Conservation (phyloP, 257 asterid species). For the Fraxinus pennsylvanica region DNA sequence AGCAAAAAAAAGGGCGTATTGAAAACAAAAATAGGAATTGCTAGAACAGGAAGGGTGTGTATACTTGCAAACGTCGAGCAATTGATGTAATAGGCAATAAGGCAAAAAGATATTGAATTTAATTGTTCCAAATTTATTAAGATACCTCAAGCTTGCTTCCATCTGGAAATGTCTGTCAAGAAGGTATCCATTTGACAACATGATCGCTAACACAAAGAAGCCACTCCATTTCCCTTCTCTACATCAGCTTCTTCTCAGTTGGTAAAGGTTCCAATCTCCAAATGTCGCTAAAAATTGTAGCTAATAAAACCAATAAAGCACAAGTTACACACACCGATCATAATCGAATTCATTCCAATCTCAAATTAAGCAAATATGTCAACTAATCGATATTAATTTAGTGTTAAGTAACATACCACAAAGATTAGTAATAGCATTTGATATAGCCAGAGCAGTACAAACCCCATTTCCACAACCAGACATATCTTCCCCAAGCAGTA, state of each 20-base stretch:
- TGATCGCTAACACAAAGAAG: conserved; percentile 46
- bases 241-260: no score
- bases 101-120: no score
- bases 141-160: conserved; percentile 78
- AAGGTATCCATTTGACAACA: conserved; percentile 71
- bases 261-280: no score
- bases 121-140: background rate
- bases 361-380: background rate
- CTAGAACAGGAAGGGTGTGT: background rate
- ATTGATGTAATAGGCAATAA: no score
- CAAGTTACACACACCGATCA: background rate
- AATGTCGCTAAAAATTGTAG: no score
- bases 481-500: conserved; percentile 91
- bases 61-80: no score
- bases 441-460: conserved; percentile 47
- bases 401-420: conserved; percentile 50
- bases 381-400: background rate
- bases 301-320: background rate
- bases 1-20: background rate
- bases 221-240: no score
- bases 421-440: conserved; percentile 63
- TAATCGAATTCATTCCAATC: background rate
- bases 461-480: conserved; percentile 90
- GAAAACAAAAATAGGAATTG: background rate
- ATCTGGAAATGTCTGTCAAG: conserved; percentile 77